A percentile compares a stretch with the other conserved stretches of the same genome.
phyloP scores from a whole-genome alignment of 2,329 filamentous ascomycete species.

The Passalora sequoiae region DNA sequence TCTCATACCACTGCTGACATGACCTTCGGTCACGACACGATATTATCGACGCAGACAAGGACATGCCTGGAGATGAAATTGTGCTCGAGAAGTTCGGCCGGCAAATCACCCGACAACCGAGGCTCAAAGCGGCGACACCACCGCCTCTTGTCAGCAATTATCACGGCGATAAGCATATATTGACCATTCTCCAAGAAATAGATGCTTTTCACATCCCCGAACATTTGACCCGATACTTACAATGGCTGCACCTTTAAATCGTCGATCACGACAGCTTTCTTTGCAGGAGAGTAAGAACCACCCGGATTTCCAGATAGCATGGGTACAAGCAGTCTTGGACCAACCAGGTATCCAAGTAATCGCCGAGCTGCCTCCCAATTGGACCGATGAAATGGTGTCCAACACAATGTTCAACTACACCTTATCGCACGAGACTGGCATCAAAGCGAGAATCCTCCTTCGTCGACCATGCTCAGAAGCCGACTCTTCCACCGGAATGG shows the following conservation, averaged over 20 bases:
- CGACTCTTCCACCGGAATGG: conserved; percentile 12
- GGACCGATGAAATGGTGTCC: background rate
- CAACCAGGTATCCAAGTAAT: conserved; percentile 4
- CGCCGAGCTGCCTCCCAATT: background rate
- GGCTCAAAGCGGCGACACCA: too few species aligned
- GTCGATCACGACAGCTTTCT: background rate
- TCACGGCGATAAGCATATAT: too few species aligned
- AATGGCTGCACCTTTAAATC: background rate
- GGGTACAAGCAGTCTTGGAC: conserved; percentile 11
- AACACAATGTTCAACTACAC: conserved; percentile 19
- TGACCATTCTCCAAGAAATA: too few species aligned
- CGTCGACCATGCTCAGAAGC: conserved; percentile 17
- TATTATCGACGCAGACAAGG: too few species aligned
- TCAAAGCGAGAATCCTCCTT: conserved; percentile 19
- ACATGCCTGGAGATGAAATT: too few species aligned
- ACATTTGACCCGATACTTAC: too few species aligned
- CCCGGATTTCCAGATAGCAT: conserved; percentile 16
- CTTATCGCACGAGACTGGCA: conserved; percentile 11
- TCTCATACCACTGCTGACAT: too few species aligned
- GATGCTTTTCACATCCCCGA: too few species aligned
- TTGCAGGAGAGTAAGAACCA: conserved; percentile 1
- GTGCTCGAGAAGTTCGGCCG: too few species aligned
- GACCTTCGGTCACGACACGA: too few species aligned
- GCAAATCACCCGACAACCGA: too few species aligned
- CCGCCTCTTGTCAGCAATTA: too few species aligned